These are phyloP conservation scores for Brassica carinata DNA, from an alignment of 345 rosid species.

Conservation along the genomic window DNA sequence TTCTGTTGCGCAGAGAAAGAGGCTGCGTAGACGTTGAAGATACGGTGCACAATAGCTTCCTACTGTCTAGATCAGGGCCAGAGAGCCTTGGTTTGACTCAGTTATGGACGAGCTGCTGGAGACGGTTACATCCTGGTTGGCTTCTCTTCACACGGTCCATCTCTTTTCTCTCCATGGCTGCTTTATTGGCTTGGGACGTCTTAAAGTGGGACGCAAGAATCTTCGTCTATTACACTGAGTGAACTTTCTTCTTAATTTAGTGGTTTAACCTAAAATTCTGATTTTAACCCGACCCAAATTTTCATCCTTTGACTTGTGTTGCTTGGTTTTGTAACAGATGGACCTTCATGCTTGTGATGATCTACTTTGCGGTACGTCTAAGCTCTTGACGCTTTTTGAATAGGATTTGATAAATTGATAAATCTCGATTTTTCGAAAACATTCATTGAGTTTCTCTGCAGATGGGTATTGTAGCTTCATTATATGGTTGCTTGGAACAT, in stretches of 20 bases:
- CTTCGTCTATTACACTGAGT: conserved; percentile 89
- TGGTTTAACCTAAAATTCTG: background rate
- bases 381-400: background rate
- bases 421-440: background rate
- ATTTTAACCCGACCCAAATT: background rate
- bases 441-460: background rate
- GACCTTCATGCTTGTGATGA: conserved; percentile 75
- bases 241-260: conserved; percentile 6
- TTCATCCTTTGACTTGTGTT: background rate
- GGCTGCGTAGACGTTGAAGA: conserved; percentile 36
- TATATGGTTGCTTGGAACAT: conserved; percentile 70
- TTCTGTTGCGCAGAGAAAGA: conserved; percentile 56
- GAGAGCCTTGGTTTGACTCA: conserved; percentile 49
- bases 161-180: conserved; percentile 65
- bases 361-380: conserved; percentile 83
- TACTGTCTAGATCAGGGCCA: conserved; percentile 43
- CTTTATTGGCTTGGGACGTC: conserved; percentile 63
- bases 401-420: background rate
- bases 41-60: conserved; percentile 49
- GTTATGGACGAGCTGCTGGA: conserved; percentile 88
- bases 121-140: conserved; percentile 77
- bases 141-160: conserved; percentile 65
- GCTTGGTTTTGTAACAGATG: conserved; percentile 59
- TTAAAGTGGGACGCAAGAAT: conserved; percentile 52
- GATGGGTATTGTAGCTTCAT: conserved; percentile 42